Conservation (phyloP, 257 asterid species). For the Solanum appendiculatum region DNA sequence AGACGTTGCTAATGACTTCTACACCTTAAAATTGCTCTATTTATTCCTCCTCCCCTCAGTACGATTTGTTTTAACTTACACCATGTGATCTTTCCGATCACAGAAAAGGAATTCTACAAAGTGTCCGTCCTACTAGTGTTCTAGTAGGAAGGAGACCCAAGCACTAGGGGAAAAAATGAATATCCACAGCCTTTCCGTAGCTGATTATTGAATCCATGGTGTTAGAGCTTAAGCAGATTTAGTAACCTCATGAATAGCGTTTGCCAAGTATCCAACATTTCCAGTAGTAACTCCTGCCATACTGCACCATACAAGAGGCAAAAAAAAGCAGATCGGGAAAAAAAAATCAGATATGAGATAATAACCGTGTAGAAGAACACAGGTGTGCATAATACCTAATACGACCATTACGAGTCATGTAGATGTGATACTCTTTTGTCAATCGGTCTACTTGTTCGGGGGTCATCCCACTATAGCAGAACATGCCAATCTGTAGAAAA, state of each 20-base stretch:
- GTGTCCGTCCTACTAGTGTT: background rate
- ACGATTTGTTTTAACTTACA: background rate
- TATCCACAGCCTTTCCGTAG: background rate
- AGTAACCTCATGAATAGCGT: constrained; percentile 83
- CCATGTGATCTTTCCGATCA: background rate
- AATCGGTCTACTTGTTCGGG: constrained; percentile 97
- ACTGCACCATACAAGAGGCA: constrained; percentile 23
- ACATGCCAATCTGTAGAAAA: constrained; percentile 81
- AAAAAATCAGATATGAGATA: background rate
- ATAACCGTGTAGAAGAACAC: background rate
- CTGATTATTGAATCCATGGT: background rate
- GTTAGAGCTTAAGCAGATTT: constrained; percentile 37
- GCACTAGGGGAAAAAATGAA: background rate
- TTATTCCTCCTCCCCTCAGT: background rate
- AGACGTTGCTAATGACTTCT: background rate
- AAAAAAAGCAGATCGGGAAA: background rate
- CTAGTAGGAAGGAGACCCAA: too few species aligned
- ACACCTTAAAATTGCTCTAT: background rate
- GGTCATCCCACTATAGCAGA: constrained; percentile 94
- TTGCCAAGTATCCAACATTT: constrained; percentile 84
- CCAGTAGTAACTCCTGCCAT: constrained; percentile 98
- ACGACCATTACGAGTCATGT: constrained; percentile 96
- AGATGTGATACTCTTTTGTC: constrained; percentile 79
- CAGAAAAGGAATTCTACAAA: background rate
- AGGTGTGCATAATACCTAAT: constrained; percentile 78